Evolutionary conservation across 306 rosid species (phyloP).

Genomic region (Arachis hypogaea): DNA sequence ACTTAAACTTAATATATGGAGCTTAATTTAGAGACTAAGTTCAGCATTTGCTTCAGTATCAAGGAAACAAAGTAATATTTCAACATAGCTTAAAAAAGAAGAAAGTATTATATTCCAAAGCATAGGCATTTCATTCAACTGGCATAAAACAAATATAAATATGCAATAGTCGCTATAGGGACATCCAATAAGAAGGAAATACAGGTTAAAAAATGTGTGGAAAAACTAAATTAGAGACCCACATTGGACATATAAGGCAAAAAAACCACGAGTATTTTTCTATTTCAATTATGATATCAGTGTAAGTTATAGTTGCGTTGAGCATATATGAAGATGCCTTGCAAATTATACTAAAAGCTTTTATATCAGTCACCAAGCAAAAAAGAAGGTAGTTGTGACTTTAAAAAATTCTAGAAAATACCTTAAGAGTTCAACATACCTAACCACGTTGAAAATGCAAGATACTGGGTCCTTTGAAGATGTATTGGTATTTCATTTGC

Average conservation of each 20-base stretch:
- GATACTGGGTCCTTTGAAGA: constrained; percentile 82
- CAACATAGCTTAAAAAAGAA: neutral
- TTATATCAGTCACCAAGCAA: constrained; percentile 16
- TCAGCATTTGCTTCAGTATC: neutral
- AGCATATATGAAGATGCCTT: constrained; percentile 22
- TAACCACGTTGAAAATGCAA: constrained; percentile 86
- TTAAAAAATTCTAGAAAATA: constrained; percentile 31
- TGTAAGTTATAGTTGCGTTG: constrained; percentile 8
- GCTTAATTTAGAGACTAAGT: neutral
- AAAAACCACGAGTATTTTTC: neutral
- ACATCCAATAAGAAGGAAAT: too few species aligned
- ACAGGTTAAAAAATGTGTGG: neutral
- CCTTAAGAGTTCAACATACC: constrained; percentile 59
- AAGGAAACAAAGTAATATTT: neutral
- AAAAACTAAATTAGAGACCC: neutral
- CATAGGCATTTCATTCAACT: neutral
- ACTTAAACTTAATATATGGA: neutral
- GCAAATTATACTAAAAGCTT: constrained; percentile 1
- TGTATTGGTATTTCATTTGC: constrained; percentile 88
- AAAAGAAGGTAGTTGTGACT: constrained; percentile 28
- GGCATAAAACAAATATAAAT: neutral
- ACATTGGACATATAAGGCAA: neutral
- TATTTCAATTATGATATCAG: constrained; percentile 12
- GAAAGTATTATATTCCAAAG: neutral
- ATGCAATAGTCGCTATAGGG: too few species aligned